Percentiles rank a stretch among this genome's conserved stretches.
phyloP scores from a whole-genome alignment of 306 rosid genomes.

The Rubus parviflorus region DNA sequence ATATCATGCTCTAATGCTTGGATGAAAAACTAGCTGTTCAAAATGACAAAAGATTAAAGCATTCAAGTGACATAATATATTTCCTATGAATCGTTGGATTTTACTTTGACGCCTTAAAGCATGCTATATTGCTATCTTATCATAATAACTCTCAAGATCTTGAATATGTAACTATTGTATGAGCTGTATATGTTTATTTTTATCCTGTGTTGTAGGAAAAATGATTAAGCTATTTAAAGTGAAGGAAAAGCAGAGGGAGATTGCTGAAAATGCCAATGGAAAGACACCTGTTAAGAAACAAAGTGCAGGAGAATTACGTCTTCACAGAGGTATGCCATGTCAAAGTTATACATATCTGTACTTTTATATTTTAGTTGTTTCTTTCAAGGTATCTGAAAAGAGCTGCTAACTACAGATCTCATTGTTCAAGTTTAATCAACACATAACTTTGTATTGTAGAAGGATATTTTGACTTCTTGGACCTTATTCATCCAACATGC shows the following conservation, averaged over 20 bases:
- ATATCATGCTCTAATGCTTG: not conserved
- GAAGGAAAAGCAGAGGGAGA: conserved; percentile 60
- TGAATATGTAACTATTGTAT: not conserved
- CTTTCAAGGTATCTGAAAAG: not conserved
- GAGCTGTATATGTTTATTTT: not conserved
- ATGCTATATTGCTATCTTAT: not conserved
- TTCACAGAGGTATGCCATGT: conserved; percentile 44
- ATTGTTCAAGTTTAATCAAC: not conserved
- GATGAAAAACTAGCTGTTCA: not conserved
- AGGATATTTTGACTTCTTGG: not conserved
- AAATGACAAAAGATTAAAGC: not conserved
- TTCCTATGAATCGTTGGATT: not conserved
- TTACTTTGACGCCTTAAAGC: not conserved
- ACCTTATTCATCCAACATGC: not conserved
- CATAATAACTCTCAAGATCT: not conserved
- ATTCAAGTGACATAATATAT: not conserved
- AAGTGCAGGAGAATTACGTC: conserved; percentile 60
- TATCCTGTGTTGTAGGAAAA: conserved; percentile 33
- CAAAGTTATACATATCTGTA: not conserved
- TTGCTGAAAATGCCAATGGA: conserved; percentile 52
- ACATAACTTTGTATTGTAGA: not conserved
- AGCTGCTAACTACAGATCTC: not conserved
- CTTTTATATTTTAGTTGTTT: not conserved
- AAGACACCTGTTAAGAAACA: conserved; percentile 43
- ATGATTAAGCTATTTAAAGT: conserved; percentile 62